Evolutionary conservation across 2,329 filamentous ascomycete genomes (phyloP), one percentile per base, ranked within the genome.

Genomic region (Aspergillus tamarii): DNA sequence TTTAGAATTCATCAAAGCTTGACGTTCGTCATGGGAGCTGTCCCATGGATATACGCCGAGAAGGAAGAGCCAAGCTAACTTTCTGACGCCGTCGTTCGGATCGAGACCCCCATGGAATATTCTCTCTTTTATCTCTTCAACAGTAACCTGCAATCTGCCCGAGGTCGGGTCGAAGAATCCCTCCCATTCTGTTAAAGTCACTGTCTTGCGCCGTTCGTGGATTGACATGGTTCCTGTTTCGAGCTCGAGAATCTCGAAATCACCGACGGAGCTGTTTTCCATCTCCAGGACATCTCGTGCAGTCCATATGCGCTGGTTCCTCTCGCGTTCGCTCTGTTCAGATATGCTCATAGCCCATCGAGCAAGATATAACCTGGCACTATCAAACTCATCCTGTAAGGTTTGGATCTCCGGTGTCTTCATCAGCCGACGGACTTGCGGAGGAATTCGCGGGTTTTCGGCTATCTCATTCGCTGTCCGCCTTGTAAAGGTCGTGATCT

Each of bases 311-410:
- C 94, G 85, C 77, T 94, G 91, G 58, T 89, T 91, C 28, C 90
- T 84, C 71, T 99, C 95, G 45, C 89, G 85, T 74, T 99, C 95
- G 72, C 94, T 94, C 81, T 99, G 95, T 77, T 99, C 96, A 0
- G 95, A 94, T 67, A 99, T 97, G 9, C 93, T 93, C 95, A 99
- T 98, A 2, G 95, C 95, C 95, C 95, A 99, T 67, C 95, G 86
- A 26, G 95, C 95, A 45, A 99, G 84, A 74, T 99, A 99, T 64
- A 99, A 85, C 67, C 95, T 87, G 4, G 96, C 95, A 72, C 93
- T 97, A 81, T 99, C 96, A 71, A 97, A 99, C 75, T 99, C 96
- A 64, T 98, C 94, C 74, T 97, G 94, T 26, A 99, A 78, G 0
- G 92, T 97, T 81, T 97, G 94, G 0, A 99, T 93, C 73, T 99